Base-by-base conservation (phyloP, 192 early-diverging fungal species). In the Mortierella alpina region DNA sequence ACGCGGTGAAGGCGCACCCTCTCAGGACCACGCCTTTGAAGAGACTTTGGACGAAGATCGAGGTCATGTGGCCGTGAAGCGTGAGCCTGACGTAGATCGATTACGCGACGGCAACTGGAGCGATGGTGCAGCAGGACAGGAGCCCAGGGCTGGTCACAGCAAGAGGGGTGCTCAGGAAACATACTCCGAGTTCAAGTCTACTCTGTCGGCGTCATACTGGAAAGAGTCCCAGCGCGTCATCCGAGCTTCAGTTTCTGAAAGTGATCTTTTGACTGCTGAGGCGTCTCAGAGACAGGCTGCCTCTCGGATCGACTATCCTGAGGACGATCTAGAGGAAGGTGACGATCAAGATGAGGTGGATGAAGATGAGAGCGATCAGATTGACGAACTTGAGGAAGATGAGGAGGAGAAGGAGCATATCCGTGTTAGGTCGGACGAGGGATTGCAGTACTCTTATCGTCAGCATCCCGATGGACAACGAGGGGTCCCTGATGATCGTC, bases 221-320 rank as follows among this genome's bases (percentile, higher is more conserved):
- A 62, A 47, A 31, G 66, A 55, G 31, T 68, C 55, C 8, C 74
- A 55, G 7, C 51, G 61, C 11, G 39, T 59, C 1, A 69, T 76
- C 48, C 59, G 74, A 4, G 48, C 39, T 4, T 76, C 74, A 5
- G 60, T 69, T 1, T 76, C 74, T 3, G 61, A 68, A 42, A 52
- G 66, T 14, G 74, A 76, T 20, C 53, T 76, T 6, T 60, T 56
- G 40, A 9, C 47, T 31, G 18, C 50, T 4, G 67, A 69, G 39
- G 13, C 60, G 11, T 39, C 42, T 7, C 56, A 31, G 11, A 13
- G 50, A 61, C 7, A 47, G 58, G 11, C 69, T 13, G 13, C 22
- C 20, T 18, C 48, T 23, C 39, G 22, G 44, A 31, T 31, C 20
- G 18, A 42, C 44, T 48, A 42, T 60, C 12, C 42, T 31, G 52